phyloP scores from a whole-genome alignment of 345 rosid species.

The Erodium maritimum region DNA sequence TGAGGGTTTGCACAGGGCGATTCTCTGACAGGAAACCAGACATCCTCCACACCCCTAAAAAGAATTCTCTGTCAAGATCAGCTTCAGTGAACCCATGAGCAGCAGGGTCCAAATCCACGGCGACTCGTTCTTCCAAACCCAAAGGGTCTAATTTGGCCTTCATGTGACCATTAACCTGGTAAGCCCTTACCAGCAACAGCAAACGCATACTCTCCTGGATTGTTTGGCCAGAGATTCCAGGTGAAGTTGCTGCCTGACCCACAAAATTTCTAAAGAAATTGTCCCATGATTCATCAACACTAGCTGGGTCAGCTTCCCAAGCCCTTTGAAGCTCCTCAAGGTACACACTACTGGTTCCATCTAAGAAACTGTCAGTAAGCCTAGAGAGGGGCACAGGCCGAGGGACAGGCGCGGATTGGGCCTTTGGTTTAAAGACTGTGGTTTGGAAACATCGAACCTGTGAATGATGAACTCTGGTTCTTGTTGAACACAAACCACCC shows the following conservation, averaged over 20 bases:
- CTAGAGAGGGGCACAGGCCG: constrained; percentile 24
- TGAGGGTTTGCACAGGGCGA: constrained; percentile 27
- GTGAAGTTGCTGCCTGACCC: no score
- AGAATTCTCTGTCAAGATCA: constrained; percentile 26
- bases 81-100: constrained; percentile 24
- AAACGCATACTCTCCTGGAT: no score
- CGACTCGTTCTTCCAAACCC: constrained; percentile 16
- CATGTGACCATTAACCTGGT: constrained; percentile 32
- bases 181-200: constrained; percentile 15
- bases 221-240: no score
- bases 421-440: constrained; percentile 17
- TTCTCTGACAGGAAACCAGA: constrained; percentile 25
- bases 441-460: constrained; percentile 5
- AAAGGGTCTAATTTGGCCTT: constrained; percentile 25
- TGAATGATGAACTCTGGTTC: no score
- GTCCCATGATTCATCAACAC: constrained; percentile 18
- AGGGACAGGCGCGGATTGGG: constrained; percentile 19
- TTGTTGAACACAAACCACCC: no score
- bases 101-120: constrained; percentile 12
- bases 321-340: constrained; percentile 18
- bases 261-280: no score
- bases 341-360: constrained; percentile 10
- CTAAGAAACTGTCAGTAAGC: constrained; percentile 24
- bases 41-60: constrained; percentile 28
- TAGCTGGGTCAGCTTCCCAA: constrained; percentile 20